Conservation (phyloP, 257 asterid species). For the Oldenlandia corymbosa region DNA sequence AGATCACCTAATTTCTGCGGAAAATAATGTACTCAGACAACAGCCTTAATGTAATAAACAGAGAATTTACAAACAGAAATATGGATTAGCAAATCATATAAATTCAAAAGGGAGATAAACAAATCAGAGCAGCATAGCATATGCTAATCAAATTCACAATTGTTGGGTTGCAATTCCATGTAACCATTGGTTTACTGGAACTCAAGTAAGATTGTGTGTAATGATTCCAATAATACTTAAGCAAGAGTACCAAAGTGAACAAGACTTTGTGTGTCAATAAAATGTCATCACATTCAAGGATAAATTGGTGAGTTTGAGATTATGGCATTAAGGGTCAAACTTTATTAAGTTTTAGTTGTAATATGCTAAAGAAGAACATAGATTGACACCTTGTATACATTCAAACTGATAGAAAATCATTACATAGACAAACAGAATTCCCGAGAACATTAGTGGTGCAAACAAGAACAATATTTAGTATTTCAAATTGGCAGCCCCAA, state of each 20-base stretch:
- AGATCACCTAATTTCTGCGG: conserved; percentile 65
- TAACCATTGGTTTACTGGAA: background rate
- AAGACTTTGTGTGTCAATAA: no score
- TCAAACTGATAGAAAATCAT: background rate
- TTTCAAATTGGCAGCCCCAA: background rate
- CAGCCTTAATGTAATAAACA: conserved; percentile 4
- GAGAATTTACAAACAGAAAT: background rate
- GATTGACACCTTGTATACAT: background rate
- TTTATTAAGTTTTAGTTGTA: no score
- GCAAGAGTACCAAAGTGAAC: no score
- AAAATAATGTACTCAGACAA: conserved; percentile 4
- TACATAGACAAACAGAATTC: background rate
- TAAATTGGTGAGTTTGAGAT: background rate
- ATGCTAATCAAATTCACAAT: background rate
- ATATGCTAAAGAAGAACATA: background rate
- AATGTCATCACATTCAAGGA: background rate
- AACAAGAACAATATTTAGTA: background rate
- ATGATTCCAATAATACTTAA: background rate
- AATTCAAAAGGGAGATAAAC: background rate
- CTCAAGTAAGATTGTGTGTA: background rate
- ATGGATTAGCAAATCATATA: background rate
- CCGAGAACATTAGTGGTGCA: background rate
- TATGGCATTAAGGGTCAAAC: background rate
- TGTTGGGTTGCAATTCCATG: background rate
- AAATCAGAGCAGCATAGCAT: background rate